These are phyloP conservation scores for Colletotrichum paranaense DNA, from an alignment of 2,329 filamentous ascomycete genomes.

Conservation along the genomic window DNA sequence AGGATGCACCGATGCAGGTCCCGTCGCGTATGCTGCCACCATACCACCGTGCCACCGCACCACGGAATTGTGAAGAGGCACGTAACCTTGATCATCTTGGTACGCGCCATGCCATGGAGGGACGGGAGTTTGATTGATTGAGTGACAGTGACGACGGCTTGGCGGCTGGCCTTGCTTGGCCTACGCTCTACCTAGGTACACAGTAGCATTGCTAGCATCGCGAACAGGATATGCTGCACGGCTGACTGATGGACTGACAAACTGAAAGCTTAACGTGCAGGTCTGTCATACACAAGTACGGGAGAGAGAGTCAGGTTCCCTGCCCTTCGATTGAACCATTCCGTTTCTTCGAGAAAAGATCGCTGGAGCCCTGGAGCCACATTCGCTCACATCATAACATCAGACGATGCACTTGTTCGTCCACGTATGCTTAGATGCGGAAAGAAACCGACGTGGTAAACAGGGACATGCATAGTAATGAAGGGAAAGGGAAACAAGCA, in stretches of 20 bases:
- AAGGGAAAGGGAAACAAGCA: background rate
- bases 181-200: too few species aligned
- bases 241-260: background rate
- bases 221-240: too few species aligned
- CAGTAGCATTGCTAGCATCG: too few species aligned
- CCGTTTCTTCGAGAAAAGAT: conserved; percentile 22
- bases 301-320: conserved; percentile 17
- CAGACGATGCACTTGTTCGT: background rate
- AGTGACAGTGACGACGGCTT: background rate
- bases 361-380: background rate
- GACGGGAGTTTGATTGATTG: conserved; percentile 13
- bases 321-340: background rate
- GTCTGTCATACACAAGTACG: background rate
- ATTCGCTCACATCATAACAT: background rate
- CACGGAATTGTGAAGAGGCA: background rate
- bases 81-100: background rate
- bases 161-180: background rate
- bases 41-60: background rate
- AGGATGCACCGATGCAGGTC: background rate
- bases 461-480: background rate
- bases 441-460: conserved; percentile 5
- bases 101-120: background rate
- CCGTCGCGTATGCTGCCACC: background rate
- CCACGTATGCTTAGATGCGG: background rate
- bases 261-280: background rate